A percentile compares a stretch with the other conserved stretches of the same genome.
Evolutionary conservation across 108 stramenopile genomes (phyloP).

Genomic region (Fragilaria crotonensis): DNA sequence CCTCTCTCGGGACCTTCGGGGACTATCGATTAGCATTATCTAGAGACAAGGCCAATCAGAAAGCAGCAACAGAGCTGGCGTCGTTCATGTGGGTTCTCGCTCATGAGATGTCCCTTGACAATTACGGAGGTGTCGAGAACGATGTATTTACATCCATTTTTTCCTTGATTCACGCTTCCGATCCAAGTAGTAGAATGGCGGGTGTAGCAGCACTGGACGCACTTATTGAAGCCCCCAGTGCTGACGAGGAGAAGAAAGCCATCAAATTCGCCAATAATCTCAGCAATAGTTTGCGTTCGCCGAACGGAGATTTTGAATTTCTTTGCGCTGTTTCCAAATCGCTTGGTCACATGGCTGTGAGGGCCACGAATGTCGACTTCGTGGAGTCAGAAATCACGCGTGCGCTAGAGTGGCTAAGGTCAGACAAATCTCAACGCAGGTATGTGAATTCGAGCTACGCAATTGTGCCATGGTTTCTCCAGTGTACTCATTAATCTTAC

Average conservation of each 20-base stretch:
- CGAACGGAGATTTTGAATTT: slow-evolving; percentile 75
- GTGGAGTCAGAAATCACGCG: slow-evolving; percentile 90
- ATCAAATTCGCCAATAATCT: slow-evolving; percentile 91
- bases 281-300: slow-evolving; percentile 54
- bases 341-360: slow-evolving; percentile 84
- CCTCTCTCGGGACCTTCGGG: not conserved
- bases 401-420: slow-evolving; percentile 88
- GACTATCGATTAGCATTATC: slow-evolving; percentile 48
- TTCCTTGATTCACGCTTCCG: slow-evolving; percentile 58
- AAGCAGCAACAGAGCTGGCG: slow-evolving; percentile 64
- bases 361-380: slow-evolving; percentile 78
- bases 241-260: slow-evolving; percentile 84
- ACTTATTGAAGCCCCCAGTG: slow-evolving; percentile 71
- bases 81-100: slow-evolving; percentile 63
- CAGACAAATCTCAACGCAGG: slow-evolving; percentile 71
- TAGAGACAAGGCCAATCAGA: slow-evolving; percentile 56
- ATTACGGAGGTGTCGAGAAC: slow-evolving; percentile 65
- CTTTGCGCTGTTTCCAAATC: slow-evolving; percentile 74
- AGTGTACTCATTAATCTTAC: not conserved
- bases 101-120: slow-evolving; percentile 81
- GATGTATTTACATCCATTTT: slow-evolving; percentile 75
- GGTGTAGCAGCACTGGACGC: slow-evolving; percentile 80
- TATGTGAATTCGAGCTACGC: slow-evolving; percentile 8
- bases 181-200: slow-evolving; percentile 53
- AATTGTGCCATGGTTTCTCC: not conserved